Conservation (phyloP, 225 moss, liverwort and hornwort genomes). For the Takakia lepidozioides region DNA sequence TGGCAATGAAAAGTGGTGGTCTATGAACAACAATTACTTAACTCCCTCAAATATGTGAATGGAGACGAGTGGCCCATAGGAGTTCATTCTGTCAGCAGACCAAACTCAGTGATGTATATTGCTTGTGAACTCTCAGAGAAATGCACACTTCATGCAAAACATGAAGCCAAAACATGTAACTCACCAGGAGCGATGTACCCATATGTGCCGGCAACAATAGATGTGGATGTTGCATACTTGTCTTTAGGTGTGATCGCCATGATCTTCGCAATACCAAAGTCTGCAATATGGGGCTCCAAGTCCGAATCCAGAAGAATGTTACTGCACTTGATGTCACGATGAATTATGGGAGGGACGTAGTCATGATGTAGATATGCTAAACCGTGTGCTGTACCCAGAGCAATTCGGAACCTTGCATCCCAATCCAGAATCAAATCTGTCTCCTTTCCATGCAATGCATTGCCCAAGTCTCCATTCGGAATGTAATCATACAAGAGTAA, state of each 20-base stretch:
- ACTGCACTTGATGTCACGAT: conserved; percentile 23
- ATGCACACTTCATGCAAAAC: too few species aligned
- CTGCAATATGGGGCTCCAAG: conserved; percentile 11
- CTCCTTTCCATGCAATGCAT: conserved; percentile 5
- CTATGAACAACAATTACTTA: too few species aligned
- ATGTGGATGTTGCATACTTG: neutral
- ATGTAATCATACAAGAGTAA: conserved; percentile 5
- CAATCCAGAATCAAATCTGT: conserved; percentile 8
- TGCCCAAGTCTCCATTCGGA: conserved; percentile 9
- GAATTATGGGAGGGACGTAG: conserved; percentile 20
- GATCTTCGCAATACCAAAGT: conserved; percentile 12
- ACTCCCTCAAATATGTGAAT: too few species aligned
- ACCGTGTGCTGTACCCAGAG: conserved; percentile 12
- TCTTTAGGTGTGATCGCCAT: conserved; percentile 1
- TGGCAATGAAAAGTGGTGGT: too few species aligned
- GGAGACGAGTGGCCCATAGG: too few species aligned
- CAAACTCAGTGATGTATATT: too few species aligned
- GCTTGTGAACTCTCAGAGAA: too few species aligned
- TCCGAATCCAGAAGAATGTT: conserved; percentile 23
- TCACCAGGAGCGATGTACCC: conserved; percentile 18
- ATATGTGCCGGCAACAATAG: conserved; percentile 7
- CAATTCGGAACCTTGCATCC: conserved; percentile 7
- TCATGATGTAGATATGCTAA: conserved; percentile 25
- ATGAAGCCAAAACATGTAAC: too few species aligned
- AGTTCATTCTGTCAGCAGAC: too few species aligned